Conservation (phyloP, 192 early-diverging fungal genomes). For the Entomortierella chlamydospora region DNA sequence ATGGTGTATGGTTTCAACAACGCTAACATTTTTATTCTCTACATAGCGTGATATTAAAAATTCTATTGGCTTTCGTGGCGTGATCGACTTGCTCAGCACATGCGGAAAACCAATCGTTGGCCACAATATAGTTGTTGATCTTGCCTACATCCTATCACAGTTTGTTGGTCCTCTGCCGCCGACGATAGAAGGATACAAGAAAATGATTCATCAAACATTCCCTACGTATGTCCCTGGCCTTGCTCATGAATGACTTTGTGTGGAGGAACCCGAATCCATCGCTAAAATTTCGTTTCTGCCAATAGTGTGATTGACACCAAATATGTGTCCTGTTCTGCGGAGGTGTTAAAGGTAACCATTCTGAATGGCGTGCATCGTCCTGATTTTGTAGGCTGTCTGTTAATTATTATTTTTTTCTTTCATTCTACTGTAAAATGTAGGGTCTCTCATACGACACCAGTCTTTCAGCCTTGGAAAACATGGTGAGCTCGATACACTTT, state of each 20-base stretch:
- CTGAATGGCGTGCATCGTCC: too few species aligned
- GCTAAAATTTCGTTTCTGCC: constrained; percentile 4
- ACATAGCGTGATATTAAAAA: constrained; percentile 28
- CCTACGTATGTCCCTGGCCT: constrained; percentile 68
- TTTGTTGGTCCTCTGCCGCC: constrained; percentile 80
- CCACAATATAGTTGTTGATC: constrained; percentile 90
- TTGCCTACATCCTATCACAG: constrained; percentile 81
- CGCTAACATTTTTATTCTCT: neutral
- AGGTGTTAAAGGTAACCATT: constrained; percentile 10
- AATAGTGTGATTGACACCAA: constrained; percentile 83
- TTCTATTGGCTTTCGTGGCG: constrained; percentile 62
- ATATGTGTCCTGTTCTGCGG: constrained; percentile 64
- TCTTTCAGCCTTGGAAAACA: constrained; percentile 36
- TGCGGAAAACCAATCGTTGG: constrained; percentile 83
- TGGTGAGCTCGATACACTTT: constrained; percentile 27
- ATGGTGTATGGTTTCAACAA: too few species aligned
- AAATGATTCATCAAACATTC: constrained; percentile 67
- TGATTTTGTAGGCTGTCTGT: too few species aligned
- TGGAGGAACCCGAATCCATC: too few species aligned
- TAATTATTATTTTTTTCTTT: neutral
- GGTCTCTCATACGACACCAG: constrained; percentile 28
- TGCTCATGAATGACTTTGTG: too few species aligned
- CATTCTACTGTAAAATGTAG: constrained; percentile 5
- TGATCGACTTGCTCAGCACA: constrained; percentile 82
- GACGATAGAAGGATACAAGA: constrained; percentile 75